Evolutionary conservation across 2,329 filamentous ascomycete genomes (phyloP), one percentile per base, ranked within the genome.

Genomic region (Neonectria hederae): DNA sequence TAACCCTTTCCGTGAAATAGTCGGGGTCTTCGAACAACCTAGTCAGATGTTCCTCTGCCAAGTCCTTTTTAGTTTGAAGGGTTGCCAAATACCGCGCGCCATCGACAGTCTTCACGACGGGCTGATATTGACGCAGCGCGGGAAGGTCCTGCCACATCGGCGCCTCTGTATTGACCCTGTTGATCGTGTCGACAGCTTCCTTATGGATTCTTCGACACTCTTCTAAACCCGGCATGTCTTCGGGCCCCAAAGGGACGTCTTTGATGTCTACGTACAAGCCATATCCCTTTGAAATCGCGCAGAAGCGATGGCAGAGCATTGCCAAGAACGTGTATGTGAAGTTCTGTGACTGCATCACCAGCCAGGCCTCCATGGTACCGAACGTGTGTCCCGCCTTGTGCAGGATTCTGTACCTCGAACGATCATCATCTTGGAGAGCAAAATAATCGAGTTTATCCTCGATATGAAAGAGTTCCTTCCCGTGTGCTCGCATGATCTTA

Each of bases 21-120:
- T 65, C 51, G 4, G 68, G 70, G 2, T 72, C 59, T 13, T 72
- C 46, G 26, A 72, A 72, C 5, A 72, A 30, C n/a, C 24, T 53
- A 7, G 17, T 32, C 40, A 72, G 30, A 19, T 72, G 68, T 2
- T 69, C 48, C 19, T 65, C 61, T 8, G 70, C 65, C 21, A 46
- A 26, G 1, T 54, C 43, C 24, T n/a, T 52, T 24, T 72, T 70
- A 1, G 46, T 24, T 5, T 6, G 8, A 6, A 68, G 35, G 8
- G 51, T 46, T 9, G 10, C n/a, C 10, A 10, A 14, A 22, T 68
- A 72, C n/a, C 52, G 59, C 4, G 30, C 2, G 5, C 40, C 19
- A 4, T 59, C 17, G 17, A 56, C 6, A 6, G 5, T 28, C 2
- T n/a, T 26, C 1, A 30, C 26, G 22, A 38, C 13, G n/a, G 51